Evolutionary conservation across 2,329 filamentous ascomycete genomes (phyloP).

Genomic region (Ceratocystis diversiconidia): DNA sequence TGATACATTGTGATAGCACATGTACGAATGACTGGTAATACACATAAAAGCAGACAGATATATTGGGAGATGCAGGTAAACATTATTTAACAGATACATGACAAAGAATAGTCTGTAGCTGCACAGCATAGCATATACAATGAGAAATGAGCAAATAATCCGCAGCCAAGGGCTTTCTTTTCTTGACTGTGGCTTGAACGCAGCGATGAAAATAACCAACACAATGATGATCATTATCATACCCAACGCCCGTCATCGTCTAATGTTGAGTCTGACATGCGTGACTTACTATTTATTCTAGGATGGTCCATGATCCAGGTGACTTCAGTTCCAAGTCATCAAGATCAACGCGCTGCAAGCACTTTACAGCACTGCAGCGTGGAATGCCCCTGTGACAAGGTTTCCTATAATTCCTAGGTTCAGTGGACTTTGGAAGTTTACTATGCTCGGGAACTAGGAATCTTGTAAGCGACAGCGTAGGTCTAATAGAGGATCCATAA

Average conservation of each 20-base stretch:
- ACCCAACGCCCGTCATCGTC: background rate
- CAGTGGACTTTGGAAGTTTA: background rate
- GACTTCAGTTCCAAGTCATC: background rate
- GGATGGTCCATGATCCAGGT: background rate
- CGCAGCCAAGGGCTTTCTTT: no score
- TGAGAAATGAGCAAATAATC: background rate
- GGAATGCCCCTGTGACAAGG: conserved; percentile 1
- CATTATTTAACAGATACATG: background rate
- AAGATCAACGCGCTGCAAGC: background rate
- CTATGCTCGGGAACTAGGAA: background rate
- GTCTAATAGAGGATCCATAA: background rate
- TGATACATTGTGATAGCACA: background rate
- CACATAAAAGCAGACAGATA: background rate
- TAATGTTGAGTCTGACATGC: background rate
- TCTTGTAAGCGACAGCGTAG: background rate
- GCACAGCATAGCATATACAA: background rate
- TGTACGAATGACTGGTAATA: background rate
- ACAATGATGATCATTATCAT: background rate
- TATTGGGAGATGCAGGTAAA: background rate
- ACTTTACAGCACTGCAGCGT: background rate
- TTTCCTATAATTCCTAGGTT: background rate
- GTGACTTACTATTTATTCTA: background rate
- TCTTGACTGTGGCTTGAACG: no score
- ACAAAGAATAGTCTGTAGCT: background rate
- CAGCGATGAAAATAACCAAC: background rate